These are phyloP conservation scores for Streptanthus diversifolius DNA, from an alignment of 345 rosid genomes.

Conservation along the genomic window DNA sequence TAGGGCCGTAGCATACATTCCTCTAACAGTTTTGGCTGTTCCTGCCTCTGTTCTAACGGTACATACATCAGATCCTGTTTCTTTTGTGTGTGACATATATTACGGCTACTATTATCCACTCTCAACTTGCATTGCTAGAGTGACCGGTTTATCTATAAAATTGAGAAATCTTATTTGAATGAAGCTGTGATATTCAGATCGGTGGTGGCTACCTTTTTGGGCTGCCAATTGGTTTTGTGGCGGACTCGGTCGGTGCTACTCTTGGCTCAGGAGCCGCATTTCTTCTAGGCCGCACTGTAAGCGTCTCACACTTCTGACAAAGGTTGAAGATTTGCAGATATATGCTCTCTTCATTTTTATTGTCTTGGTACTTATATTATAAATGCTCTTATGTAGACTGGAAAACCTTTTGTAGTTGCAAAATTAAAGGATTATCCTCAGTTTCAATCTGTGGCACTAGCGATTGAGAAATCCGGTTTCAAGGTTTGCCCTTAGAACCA, in stretches of 20 bases:
- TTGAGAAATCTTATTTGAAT: conserved; percentile 19
- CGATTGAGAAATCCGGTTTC: conserved; percentile 83
- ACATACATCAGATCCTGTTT: conserved; percentile 9
- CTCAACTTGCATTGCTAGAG: background rate
- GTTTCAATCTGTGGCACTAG: conserved; percentile 84
- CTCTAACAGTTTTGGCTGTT: conserved; percentile 94
- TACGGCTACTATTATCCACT: background rate
- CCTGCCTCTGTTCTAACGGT: conserved; percentile 98
- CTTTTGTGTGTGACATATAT: background rate
- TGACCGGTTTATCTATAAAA: background rate
- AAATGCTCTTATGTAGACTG: conserved; percentile 51
- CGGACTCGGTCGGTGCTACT: conserved; percentile 94
- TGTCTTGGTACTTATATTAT: background rate
- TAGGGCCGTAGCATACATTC: conserved; percentile 95
- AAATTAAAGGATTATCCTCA: conserved; percentile 93
- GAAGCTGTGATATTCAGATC: conserved; percentile 52
- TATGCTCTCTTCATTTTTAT: background rate
- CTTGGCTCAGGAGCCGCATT: conserved; percentile 95
- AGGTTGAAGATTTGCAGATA: background rate
- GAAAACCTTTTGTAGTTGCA: conserved; percentile 76
- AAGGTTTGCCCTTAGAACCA: conserved; percentile 53
- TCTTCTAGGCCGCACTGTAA: conserved; percentile 85
- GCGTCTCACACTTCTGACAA: conserved; percentile 5
- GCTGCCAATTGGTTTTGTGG: conserved; percentile 84
- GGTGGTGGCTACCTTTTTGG: conserved; percentile 99